phyloP scores from a whole-genome alignment of 1,284 basidiomycete species.

The Wallemia mellicola region DNA sequence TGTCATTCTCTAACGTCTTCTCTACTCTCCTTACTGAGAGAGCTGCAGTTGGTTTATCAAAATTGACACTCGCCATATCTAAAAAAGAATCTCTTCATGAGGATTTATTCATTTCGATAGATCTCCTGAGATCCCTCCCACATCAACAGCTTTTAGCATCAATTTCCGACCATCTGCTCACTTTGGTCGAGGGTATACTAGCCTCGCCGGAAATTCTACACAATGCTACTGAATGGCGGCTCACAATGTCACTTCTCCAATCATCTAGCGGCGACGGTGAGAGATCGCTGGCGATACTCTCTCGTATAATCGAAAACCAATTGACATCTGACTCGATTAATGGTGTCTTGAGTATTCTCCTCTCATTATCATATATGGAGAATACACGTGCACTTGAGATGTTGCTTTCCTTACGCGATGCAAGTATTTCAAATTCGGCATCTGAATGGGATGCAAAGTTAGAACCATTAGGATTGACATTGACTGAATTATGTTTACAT shows the following conservation, averaged over 20 bases:
- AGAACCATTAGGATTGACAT: neutral
- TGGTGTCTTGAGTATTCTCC: neutral
- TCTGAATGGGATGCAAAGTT: neutral
- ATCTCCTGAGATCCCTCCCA: slow-evolving; percentile 45
- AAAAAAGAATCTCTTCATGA: slow-evolving; percentile 51
- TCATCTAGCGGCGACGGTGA: neutral
- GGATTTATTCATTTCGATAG: slow-evolving; percentile 76
- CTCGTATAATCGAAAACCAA: neutral
- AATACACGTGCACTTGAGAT: neutral
- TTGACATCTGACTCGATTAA: neutral
- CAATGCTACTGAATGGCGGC: slow-evolving; percentile 80
- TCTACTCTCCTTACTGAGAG: slow-evolving; percentile 75
- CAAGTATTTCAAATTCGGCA: neutral
- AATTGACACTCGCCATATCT: slow-evolving; percentile 46
- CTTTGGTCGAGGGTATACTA: neutral
- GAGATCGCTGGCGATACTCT: neutral
- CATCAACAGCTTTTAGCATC: slow-evolving; percentile 45
- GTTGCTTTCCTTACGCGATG: neutral
- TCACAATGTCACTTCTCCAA: slow-evolving; percentile 59
- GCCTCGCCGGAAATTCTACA: slow-evolving; percentile 13
- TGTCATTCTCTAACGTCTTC: slow-evolving; percentile 47
- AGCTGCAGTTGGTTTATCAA: slow-evolving; percentile 67
- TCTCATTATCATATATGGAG: too few relatives aligned
- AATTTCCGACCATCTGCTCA: neutral
- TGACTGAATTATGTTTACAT: neutral